A percentile compares a stretch with the other conserved stretches of the same genome.
These are phyloP conservation scores for Colletotrichum destructivum DNA, from an alignment of 2,329 filamentous ascomycete genomes.

Conservation along the genomic window DNA sequence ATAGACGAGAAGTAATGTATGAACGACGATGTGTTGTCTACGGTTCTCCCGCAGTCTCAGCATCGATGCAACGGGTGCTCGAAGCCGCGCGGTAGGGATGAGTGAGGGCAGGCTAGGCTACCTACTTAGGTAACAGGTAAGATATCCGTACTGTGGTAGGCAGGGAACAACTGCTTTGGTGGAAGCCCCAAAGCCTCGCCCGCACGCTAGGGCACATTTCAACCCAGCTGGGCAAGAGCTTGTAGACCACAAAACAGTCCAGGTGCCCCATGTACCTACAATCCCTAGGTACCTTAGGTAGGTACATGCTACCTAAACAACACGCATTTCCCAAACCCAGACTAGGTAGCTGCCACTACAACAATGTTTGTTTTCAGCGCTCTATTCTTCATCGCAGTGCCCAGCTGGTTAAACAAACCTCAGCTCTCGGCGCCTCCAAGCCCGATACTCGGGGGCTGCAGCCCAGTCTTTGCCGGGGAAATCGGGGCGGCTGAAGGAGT, in stretches of 20 bases:
- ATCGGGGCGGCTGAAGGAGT: background rate
- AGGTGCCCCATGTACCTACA: too few relatives aligned
- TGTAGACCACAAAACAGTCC: background rate
- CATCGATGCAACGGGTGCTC: background rate
- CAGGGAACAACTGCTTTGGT: too few relatives aligned
- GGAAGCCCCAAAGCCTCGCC: background rate
- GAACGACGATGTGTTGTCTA: background rate
- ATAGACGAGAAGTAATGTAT: background rate
- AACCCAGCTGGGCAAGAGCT: background rate
- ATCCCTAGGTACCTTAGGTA: too few relatives aligned
- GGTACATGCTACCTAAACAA: background rate
- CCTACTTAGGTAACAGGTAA: too few relatives aligned
- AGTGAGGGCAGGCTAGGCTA: background rate
- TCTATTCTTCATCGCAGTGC: background rate
- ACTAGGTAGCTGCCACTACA: background rate
- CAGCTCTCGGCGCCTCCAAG: background rate
- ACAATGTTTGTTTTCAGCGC: background rate
- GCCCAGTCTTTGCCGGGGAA: background rate
- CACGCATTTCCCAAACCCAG: background rate
- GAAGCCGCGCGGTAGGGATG: background rate
- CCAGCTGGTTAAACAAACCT: background rate
- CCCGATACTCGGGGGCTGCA: background rate
- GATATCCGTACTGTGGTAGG: background rate
- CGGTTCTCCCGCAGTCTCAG: too few relatives aligned
- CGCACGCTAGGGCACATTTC: background rate